Evolutionary conservation across 345 rosid genomes (phyloP).

Genomic region (Hypericum perforatum): DNA sequence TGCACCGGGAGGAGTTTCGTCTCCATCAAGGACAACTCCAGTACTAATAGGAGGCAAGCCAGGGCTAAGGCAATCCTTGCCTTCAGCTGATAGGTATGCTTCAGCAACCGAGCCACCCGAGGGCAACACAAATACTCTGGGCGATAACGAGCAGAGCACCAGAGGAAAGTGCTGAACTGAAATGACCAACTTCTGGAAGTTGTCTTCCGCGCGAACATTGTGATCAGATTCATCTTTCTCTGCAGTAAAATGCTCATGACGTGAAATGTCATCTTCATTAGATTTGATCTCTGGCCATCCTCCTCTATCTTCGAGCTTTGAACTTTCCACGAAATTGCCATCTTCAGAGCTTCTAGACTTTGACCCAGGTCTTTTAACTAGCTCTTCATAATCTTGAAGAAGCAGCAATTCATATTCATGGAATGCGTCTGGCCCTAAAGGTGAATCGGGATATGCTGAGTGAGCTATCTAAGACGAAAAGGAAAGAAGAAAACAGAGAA

Average conservation of each 20-base stretch:
- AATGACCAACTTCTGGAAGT: conserved; percentile 37
- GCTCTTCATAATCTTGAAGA: conserved; percentile 90
- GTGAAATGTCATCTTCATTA: conserved; percentile 34
- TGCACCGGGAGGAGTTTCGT: conserved; percentile 80
- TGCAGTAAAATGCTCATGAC: conserved; percentile 31
- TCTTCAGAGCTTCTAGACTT: conserved; percentile 24
- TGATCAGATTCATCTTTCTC: conserved; percentile 24
- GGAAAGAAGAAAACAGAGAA: conserved; percentile 1
- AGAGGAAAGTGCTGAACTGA: conserved; percentile 82
- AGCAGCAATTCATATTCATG: conserved; percentile 79
- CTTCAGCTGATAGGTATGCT: conserved; percentile 58
- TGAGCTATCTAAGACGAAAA: conserved; percentile 55
- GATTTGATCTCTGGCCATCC: conserved; percentile 56
- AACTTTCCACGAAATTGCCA: conserved; percentile 16
- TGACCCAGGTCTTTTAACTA: conserved; percentile 34
- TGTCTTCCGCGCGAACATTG: conserved; percentile 26
- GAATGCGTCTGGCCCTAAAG: conserved; percentile 90
- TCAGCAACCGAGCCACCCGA: conserved; percentile 90
- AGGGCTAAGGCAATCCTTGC: conserved; percentile 71
- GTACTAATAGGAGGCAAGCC: conserved; percentile 80
- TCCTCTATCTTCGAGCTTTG: conserved; percentile 41
- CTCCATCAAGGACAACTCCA: conserved; percentile 48
- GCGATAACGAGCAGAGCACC: conserved; percentile 78
- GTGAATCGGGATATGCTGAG: conserved; percentile 74
- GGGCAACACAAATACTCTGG: conserved; percentile 81